phyloP scores from a whole-genome alignment of 2,329 filamentous ascomycete species.

The Penicillium hordei region DNA sequence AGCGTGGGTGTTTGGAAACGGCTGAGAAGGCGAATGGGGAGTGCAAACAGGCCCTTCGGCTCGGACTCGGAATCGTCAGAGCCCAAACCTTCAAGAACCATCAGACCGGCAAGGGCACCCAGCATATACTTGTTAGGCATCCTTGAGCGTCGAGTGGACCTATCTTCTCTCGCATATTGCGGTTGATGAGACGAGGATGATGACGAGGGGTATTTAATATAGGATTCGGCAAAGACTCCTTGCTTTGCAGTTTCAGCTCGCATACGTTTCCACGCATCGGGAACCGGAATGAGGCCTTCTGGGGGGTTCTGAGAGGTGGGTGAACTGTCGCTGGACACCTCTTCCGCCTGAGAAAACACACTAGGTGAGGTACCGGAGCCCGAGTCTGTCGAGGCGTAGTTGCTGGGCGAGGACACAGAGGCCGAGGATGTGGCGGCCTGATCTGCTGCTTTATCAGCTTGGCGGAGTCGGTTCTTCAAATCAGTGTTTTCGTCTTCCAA shows the following conservation, averaged over 20 bases:
- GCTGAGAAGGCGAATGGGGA: slow-evolving; percentile 61
- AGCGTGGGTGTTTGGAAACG: slow-evolving; percentile 29
- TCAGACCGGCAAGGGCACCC: slow-evolving; percentile 84
- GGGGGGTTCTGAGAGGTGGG: slow-evolving; percentile 36
- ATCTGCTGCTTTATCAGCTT: slow-evolving; percentile 65
- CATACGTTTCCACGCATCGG: slow-evolving; percentile 46
- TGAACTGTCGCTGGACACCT: slow-evolving; percentile 33
- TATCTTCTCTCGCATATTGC: slow-evolving; percentile 41
- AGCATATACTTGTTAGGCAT: slow-evolving; percentile 79
- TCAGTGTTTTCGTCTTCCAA: slow-evolving; percentile 77
- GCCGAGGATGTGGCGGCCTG: slow-evolving; percentile 39
- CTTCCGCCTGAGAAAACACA: slow-evolving; percentile 43
- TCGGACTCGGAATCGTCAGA: slow-evolving; percentile 64
- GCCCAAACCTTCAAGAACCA: slow-evolving; percentile 82
- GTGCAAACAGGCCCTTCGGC: slow-evolving; percentile 64
- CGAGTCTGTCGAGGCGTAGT: slow-evolving; percentile 40
- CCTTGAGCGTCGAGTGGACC: slow-evolving; percentile 50
- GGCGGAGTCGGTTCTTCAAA: slow-evolving; percentile 76
- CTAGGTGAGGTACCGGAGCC: slow-evolving; percentile 40
- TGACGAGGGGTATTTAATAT: slow-evolving; percentile 29
- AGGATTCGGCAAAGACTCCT: slow-evolving; percentile 41
- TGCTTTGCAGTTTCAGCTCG: slow-evolving; percentile 37
- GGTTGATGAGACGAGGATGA: slow-evolving; percentile 23
- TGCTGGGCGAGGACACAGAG: slow-evolving; percentile 43
- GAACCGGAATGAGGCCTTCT: slow-evolving; percentile 46